Evolutionary conservation across 2,329 filamentous ascomycete species (phyloP).

Genomic region (Alternaria gaisen): DNA sequence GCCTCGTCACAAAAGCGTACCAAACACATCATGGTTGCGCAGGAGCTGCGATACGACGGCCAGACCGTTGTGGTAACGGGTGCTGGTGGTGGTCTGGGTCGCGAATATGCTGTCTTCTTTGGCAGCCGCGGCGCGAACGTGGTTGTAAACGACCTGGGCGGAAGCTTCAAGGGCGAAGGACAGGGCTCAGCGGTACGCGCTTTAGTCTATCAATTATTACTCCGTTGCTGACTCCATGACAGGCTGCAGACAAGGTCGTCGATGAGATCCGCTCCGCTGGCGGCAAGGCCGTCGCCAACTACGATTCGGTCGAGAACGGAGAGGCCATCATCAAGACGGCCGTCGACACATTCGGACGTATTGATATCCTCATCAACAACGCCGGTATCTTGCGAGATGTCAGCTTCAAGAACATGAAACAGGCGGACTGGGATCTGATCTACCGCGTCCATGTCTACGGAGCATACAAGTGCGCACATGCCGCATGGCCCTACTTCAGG

Average conservation of each 20-base stretch:
- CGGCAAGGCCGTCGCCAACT: conserved; percentile 97
- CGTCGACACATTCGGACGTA: conserved; percentile 80
- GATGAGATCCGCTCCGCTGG: conserved; percentile 85
- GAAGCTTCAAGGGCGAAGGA: conserved; percentile 92
- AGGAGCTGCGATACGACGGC: conserved; percentile 79
- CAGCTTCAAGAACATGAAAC: conserved; percentile 99
- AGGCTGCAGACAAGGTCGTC: conserved; percentile 86
- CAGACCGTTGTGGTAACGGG: conserved; percentile 91
- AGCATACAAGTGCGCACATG: conserved; percentile 92
- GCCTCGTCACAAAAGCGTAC: conserved; percentile 1
- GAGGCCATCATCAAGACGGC: conserved; percentile 93
- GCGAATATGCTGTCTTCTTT: conserved; percentile 88
- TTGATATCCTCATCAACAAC: conserved; percentile 98
- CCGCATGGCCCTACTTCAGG: conserved; percentile 96
- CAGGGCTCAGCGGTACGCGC: conserved; percentile 78
- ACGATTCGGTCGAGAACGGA: conserved; percentile 92
- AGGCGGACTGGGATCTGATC: conserved; percentile 95
- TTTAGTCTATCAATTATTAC: neutral
- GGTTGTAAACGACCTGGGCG: conserved; percentile 96
- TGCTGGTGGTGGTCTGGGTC: conserved; percentile 82
- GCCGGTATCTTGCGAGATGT: conserved; percentile 94
- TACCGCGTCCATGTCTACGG: conserved; percentile 92
- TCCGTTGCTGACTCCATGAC: conserved; percentile 20
- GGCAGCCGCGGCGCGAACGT: conserved; percentile 90
- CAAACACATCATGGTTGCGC: conserved; percentile 45